Base-by-base conservation (phyloP, 352 stramenopile species). In the Pythium phragmitis region DNA sequence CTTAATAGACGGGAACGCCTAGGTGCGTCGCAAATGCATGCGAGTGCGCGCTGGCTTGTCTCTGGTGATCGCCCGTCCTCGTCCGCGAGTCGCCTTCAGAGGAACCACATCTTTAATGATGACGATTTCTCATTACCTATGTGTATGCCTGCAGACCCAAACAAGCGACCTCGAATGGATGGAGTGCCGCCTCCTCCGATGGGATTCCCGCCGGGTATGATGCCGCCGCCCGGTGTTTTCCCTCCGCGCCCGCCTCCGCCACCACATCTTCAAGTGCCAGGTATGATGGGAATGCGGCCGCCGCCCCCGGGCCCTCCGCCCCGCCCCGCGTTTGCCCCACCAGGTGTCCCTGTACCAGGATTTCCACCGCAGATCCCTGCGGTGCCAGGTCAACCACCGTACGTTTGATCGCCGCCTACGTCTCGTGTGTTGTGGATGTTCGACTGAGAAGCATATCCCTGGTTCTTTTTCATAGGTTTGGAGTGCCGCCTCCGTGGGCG, bases 131-230 rank as follows among this genome's bases (percentile, higher is more conserved):
- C 12, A 37, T 42, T 30, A 19, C 23, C 14, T 52, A 2, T 39
- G 1, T 56, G 19, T 64, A 36, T 21, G 41, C 34, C 2, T 48
- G 47, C 36, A 63, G 53, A 66, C 59, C 68, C 57, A 34, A 71
- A 57, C 23, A 92, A 92, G 61, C 79, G 85, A 46, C 64, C 57
- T 34, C 60, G 83, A 8, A n/a, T 90, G 41, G 77, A 89, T 41
- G 57, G 57, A 23, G 59, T 33, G 7, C 50, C 63, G 5, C 55
- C 52, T 13, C 55, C 60, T 43, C 69, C 75, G 1, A 79, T 80
- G 67, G 77, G 76, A 16, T 81, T 81, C 17, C 57, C 46, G 3
- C 72, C 60, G 42, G 75, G 73, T 50, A 78, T 80, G 16, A 76
- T 87, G 63, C 67, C 75, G 26, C 76, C 70, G 6, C 74, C 77